Conservation (phyloP, 2,329 filamentous ascomycete genomes). For the Ceratocystis papillata region DNA sequence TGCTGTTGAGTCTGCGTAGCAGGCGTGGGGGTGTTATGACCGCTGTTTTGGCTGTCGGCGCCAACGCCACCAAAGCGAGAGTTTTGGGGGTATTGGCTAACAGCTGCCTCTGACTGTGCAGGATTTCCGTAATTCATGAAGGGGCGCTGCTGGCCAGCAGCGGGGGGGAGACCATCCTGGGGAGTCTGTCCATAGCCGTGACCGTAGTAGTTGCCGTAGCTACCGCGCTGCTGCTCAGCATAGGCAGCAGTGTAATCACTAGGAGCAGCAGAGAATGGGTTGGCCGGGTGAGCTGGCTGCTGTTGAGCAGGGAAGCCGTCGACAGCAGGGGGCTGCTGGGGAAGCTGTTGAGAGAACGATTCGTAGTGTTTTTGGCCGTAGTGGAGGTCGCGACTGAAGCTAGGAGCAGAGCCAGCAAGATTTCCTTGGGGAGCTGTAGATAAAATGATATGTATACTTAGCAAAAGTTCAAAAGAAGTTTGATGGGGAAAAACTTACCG, state of each 20-base stretch:
- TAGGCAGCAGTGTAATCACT: conserved; percentile 81
- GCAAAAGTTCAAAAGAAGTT: neutral
- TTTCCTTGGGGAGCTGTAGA: conserved; percentile 14
- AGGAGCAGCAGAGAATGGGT: conserved; percentile 60
- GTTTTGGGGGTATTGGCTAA: conserved; percentile 60
- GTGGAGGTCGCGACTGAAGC: conserved; percentile 21
- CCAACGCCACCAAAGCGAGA: conserved; percentile 49
- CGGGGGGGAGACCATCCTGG: conserved; percentile 54
- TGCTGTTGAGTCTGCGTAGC: conserved; percentile 44
- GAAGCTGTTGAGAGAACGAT: conserved; percentile 47
- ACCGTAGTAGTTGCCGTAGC: conserved; percentile 56
- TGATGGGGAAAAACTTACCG: conserved; percentile 4
- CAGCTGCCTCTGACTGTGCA: conserved; percentile 49
- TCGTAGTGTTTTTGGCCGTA: conserved; percentile 54
- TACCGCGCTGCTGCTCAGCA: conserved; percentile 61
- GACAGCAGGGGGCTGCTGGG: conserved; percentile 33
- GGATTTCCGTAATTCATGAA: conserved; percentile 61
- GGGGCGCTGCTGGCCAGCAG: conserved; percentile 39
- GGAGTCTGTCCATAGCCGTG: conserved; percentile 51
- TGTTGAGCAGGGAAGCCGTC: conserved; percentile 38
- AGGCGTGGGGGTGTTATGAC: conserved; percentile 83
- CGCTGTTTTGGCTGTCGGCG: conserved; percentile 70
- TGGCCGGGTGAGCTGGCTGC: conserved; percentile 48
- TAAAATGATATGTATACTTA: neutral
- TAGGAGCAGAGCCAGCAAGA: conserved; percentile 15